These are phyloP conservation scores for Styphnolobium japonicum DNA, from an alignment of 306 rosid species.

Conservation along the genomic window DNA sequence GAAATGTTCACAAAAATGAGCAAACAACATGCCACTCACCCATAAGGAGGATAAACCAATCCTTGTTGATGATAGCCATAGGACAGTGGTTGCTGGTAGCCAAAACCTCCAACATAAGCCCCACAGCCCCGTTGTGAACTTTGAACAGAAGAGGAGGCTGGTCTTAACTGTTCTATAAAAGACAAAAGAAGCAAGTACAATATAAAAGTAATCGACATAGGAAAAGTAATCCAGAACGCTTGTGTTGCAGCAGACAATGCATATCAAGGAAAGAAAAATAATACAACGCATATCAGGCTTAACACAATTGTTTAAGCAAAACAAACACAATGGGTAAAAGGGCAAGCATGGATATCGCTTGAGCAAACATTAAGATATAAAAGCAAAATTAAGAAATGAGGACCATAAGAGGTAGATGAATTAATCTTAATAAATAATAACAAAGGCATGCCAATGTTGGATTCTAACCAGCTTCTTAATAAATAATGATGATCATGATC, in stretches of 20 bases:
- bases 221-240: background rate
- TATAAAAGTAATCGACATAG: background rate
- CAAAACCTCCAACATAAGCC: conserved; percentile 62
- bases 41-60: conserved; percentile 77
- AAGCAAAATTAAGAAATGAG: background rate
- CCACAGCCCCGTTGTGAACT: conserved; percentile 61
- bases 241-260: background rate
- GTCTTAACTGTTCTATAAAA: conserved; percentile 62
- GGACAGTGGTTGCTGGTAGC: conserved; percentile 86
- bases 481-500: background rate
- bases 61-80: conserved; percentile 83
- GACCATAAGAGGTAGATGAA: background rate
- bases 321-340: background rate
- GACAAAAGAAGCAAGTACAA: conserved; percentile 7
- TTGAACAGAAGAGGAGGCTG: conserved; percentile 63
- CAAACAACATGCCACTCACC: conserved; percentile 51
- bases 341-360: background rate
- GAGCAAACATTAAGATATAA: background rate
- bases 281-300: background rate
- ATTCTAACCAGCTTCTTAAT: background rate
- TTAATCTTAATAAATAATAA: conserved; percentile 12
- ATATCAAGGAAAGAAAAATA: conserved; percentile 12
- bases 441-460: conserved; percentile 11
- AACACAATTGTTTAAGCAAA: background rate
- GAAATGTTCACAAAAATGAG: background rate